A percentile compares a stretch with the other conserved stretches of the same genome.
Conservation (phyloP, 2,329 filamentous ascomycete genomes). For the Cercospora zeina region DNA sequence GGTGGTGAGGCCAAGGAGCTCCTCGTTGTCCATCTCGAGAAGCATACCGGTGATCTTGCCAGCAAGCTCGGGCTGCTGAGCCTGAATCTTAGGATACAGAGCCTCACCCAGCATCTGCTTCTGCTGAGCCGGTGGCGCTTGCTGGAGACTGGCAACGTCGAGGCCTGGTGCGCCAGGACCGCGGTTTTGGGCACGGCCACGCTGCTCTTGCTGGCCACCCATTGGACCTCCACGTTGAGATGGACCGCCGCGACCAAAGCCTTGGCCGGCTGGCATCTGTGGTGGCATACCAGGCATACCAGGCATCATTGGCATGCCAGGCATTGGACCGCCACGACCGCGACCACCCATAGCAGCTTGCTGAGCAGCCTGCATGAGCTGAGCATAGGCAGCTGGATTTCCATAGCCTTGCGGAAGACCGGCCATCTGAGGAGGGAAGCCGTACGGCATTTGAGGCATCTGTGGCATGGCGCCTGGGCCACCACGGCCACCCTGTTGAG, state of each 20-base stretch:
- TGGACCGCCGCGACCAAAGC: slow-evolving; percentile 45
- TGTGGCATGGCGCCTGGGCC: slow-evolving; percentile 74
- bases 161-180: slow-evolving; percentile 43
- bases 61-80: slow-evolving; percentile 89
- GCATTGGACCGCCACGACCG: slow-evolving; percentile 66
- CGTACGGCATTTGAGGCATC: slow-evolving; percentile 84
- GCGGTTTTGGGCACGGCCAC: slow-evolving; percentile 43
- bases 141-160: slow-evolving; percentile 54
- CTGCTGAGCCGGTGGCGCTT: slow-evolving; percentile 71
- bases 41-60: slow-evolving; percentile 99
- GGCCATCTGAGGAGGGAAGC: slow-evolving; percentile 66
- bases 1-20: slow-evolving; percentile 91
- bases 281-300: slow-evolving; percentile 54
- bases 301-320: slow-evolving; percentile 69
- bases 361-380: slow-evolving; percentile 69
- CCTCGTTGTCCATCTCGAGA: slow-evolving; percentile 96
- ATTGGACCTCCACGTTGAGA: slow-evolving; percentile 38
- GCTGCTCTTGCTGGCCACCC: slow-evolving; percentile 44
- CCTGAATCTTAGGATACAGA: slow-evolving; percentile 97
- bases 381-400: slow-evolving; percentile 64
- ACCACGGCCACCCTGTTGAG: slow-evolving; percentile 82
- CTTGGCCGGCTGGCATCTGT: slow-evolving; percentile 59
- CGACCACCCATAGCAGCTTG: slow-evolving; percentile 65
- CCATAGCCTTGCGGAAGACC: slow-evolving; percentile 76
- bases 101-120: slow-evolving; percentile 98